Evolutionary conservation across 106 monocot genomes (phyloP), one percentile per base, ranked within the genome.

Genomic region (Iris macrosiphon): DNA sequence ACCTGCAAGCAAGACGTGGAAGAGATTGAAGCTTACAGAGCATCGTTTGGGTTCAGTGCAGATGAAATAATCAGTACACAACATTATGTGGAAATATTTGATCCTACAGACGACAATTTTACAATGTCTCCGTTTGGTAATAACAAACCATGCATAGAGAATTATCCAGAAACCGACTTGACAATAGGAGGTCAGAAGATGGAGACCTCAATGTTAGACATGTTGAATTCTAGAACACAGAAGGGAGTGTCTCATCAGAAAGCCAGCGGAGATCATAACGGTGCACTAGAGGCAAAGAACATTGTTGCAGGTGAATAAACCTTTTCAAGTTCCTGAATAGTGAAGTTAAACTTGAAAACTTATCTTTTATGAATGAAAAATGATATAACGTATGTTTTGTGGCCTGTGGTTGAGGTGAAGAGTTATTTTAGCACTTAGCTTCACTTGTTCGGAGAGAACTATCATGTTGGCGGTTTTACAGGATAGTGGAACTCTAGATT

Each of bases 1-100:
- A 42, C 45, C 16, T 73, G 71, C 55, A 95, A 82, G 32, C 94
- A 85, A 59, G 94, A 95, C 25, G 63, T 60, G 14, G 94, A 95
- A 54, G 94, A 95, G 57, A 64, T 79, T 50, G 94, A 95, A 78
- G 94, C 94, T 35, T 95, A 95, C 63, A 85, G 94, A 77, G 94
- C 94, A 31, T 95, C 94, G 26, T 95, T 95, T 71, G 94, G 94
- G n/a, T 95, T 95, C 55, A 96, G 95, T 61, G 89, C 89, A 4
- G 95, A 96, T 72, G 89, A 96, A 72, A 73, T 96, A 31, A 64
- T 82, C 4, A 68, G 70, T 31, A 75, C 79, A 24, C 85, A 76
- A 52, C 71, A 69, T 45, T 85, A 89, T 64, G 79, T 81, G 22
- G 85, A 75, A 60, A 66, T 77, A 55, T 67, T 85, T 41, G 89